phyloP scores from a whole-genome alignment of 225 moss, liverwort and hornwort species.

The Lunularia cruciata region DNA sequence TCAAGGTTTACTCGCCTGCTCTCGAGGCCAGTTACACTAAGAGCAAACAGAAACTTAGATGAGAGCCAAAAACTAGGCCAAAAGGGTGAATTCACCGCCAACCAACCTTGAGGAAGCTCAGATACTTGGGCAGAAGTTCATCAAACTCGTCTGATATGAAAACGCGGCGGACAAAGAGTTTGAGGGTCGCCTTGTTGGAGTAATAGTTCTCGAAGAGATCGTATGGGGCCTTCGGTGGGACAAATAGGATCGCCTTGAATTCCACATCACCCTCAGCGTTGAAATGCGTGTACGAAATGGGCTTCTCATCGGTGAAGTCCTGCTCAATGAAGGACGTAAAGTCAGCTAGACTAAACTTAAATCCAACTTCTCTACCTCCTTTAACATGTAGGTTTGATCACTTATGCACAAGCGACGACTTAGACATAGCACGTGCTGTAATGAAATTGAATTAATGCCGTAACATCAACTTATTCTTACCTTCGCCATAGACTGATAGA shows the following conservation, averaged over 20 bases:
- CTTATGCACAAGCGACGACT: neutral
- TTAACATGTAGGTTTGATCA: neutral
- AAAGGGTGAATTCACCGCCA: no score
- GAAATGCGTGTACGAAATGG: slow-evolving; percentile 80
- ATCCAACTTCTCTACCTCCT: no score
- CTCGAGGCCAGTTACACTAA: no score
- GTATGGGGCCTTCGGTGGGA: slow-evolving; percentile 59
- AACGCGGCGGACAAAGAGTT: slow-evolving; percentile 69
- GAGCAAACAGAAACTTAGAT: neutral
- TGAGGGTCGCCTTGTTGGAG: slow-evolving; percentile 62
- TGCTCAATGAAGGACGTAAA: slow-evolving; percentile 30
- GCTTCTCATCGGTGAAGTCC: slow-evolving; percentile 69
- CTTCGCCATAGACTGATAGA: slow-evolving; percentile 89
- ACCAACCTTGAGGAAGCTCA: slow-evolving; percentile 73
- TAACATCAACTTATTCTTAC: slow-evolving; percentile 27
- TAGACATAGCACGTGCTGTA: neutral
- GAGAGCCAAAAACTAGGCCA: neutral
- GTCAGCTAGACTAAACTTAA: no score
- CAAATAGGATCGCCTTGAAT: slow-evolving; percentile 76
- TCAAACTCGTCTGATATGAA: slow-evolving; percentile 84
- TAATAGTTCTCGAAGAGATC: slow-evolving; percentile 84
- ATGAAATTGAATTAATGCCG: no score
- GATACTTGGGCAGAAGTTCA: slow-evolving; percentile 80
- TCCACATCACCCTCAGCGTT: slow-evolving; percentile 90
- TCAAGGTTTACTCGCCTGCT: no score